phyloP scores from a whole-genome alignment of 108 stramenopile genomes.

The Poteriospumella lacustris region DNA sequence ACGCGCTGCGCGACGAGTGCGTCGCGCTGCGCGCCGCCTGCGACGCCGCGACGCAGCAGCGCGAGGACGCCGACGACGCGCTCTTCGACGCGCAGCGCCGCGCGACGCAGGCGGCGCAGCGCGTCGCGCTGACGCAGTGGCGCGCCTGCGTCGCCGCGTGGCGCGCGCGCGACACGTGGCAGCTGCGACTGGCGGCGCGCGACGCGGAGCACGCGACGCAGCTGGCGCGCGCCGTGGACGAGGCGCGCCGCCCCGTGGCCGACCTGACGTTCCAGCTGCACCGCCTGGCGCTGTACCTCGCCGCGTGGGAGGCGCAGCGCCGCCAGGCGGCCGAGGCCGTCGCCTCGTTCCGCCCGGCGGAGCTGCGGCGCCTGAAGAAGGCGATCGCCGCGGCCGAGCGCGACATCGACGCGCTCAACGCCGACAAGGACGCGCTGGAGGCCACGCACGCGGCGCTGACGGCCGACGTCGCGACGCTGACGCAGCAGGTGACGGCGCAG shows the following conservation, averaged over 20 bases:
- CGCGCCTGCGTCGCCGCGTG: background rate
- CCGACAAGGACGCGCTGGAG: slow-evolving; percentile 23
- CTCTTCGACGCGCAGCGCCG: background rate
- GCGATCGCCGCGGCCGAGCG: background rate
- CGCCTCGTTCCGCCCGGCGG: background rate
- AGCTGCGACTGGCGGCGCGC: background rate
- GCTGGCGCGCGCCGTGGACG: background rate
- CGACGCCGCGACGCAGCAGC: too few relatives aligned
- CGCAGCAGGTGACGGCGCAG: background rate
- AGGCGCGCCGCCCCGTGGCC: background rate
- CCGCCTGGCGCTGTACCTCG: background rate
- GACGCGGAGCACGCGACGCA: background rate
- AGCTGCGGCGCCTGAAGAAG: background rate
- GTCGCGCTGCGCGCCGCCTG: too few relatives aligned
- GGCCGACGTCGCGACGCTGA: background rate
- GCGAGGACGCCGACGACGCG: background rate
- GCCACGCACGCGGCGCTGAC: slow-evolving; percentile 19
- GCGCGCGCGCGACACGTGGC: background rate
- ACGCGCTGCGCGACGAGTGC: background rate
- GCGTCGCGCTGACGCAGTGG: background rate
- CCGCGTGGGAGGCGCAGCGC: background rate
- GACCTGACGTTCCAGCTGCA: background rate
- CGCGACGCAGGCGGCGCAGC: too few relatives aligned
- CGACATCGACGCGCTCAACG: background rate
- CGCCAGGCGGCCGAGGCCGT: background rate